Evolutionary conservation across 1,139 yeast genomes (phyloP).

Genomic region (Scheffersomyces titani): DNA sequence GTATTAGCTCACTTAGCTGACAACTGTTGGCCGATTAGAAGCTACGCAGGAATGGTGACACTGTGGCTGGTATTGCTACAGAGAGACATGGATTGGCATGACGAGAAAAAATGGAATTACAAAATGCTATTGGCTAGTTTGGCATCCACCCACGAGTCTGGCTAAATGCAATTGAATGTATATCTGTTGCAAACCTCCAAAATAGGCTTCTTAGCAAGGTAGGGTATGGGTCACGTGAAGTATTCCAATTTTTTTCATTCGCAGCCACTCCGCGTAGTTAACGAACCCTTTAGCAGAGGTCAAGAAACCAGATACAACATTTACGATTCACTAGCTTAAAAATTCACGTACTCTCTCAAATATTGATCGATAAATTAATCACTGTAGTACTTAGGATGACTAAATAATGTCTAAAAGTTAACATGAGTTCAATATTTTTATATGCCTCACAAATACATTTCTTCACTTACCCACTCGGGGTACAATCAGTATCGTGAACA

Average conservation of each 20-base stretch:
- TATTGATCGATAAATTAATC: too few species aligned
- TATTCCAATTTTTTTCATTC: not conserved
- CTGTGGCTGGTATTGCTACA: not conserved
- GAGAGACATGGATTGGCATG: not conserved
- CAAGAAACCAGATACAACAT: too few species aligned
- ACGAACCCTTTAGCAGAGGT: too few species aligned
- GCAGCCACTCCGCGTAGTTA: not conserved
- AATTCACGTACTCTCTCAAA: too few species aligned
- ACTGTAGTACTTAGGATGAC: too few species aligned
- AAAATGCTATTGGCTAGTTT: not conserved
- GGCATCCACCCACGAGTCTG: not conserved
- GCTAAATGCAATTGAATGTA: not conserved
- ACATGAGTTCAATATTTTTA: not conserved
- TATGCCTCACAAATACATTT: not conserved
- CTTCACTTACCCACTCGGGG: not conserved
- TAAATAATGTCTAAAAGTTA: not conserved
- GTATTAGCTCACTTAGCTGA: not conserved
- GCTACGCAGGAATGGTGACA: not conserved
- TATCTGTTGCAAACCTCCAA: not conserved
- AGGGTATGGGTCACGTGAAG: not conserved
- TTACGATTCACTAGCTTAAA: too few species aligned
- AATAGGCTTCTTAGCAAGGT: not conserved
- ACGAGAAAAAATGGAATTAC: not conserved
- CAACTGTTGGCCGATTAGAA: not conserved
- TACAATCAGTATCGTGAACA: constrained; percentile 13